Conservation (phyloP, 2,329 filamentous ascomycete species). For the Trichoderma sp. region DNA sequence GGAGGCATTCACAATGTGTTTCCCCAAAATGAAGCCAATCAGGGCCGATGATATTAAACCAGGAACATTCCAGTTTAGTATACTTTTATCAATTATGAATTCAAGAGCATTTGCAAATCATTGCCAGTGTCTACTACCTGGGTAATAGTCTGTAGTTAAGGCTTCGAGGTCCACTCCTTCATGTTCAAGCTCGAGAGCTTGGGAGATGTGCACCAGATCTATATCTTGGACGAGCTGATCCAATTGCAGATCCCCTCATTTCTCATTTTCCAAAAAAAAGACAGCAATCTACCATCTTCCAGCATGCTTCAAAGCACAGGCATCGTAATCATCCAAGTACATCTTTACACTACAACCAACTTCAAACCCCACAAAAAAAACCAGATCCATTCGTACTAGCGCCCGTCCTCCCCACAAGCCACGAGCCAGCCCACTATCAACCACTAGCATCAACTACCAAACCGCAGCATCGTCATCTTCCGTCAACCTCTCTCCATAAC, state of each 20-base stretch:
- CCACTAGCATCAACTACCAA: not conserved
- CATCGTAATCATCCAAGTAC: not conserved
- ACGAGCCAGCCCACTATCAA: constrained; percentile 4
- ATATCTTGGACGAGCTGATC: not conserved
- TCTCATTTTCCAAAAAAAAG: not conserved
- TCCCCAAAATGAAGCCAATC: not conserved
- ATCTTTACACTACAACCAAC: not conserved
- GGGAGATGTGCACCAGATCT: not conserved
- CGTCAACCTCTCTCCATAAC: not conserved
- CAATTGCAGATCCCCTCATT: not conserved
- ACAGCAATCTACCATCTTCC: not conserved
- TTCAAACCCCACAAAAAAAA: not conserved
- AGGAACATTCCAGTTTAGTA: not conserved
- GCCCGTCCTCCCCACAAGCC: constrained; percentile 10
- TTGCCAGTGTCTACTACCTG: too few relatives aligned
- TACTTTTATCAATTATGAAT: not conserved
- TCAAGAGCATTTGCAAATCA: too few relatives aligned
- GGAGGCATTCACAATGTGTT: not conserved
- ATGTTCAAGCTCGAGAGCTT: not conserved
- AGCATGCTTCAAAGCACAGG: not conserved
- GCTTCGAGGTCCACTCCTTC: not conserved
- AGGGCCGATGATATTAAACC: not conserved
- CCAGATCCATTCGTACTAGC: not conserved
- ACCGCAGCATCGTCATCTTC: not conserved
- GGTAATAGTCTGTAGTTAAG: not conserved